phyloP scores from a whole-genome alignment of 129 eudicot genomes.

The Escallonia rubra region DNA sequence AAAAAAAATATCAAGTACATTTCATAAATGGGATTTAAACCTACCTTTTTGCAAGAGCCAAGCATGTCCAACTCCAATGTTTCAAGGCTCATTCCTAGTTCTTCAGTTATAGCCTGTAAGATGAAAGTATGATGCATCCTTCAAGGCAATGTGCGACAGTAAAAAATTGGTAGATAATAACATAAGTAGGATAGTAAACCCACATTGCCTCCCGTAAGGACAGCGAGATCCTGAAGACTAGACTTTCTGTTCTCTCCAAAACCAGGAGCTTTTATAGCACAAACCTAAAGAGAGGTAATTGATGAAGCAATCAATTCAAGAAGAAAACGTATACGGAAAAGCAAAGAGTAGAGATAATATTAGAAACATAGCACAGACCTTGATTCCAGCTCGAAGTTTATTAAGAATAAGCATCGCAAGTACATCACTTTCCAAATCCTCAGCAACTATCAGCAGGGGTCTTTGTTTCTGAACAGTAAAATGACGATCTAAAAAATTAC shows the following conservation, averaged over 20 bases:
- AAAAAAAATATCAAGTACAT: too few relatives aligned
- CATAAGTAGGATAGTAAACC: neutral
- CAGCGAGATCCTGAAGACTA: slow-evolving; percentile 73
- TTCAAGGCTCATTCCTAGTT: slow-evolving; percentile 71
- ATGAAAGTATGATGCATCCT: slow-evolving; percentile 1
- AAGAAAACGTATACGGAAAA: too few relatives aligned
- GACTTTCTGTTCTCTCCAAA: slow-evolving; percentile 88
- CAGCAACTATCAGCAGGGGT: slow-evolving; percentile 77
- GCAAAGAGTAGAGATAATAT: too few relatives aligned
- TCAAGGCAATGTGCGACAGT: neutral
- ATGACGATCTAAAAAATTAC: neutral
- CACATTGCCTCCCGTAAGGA: slow-evolving; percentile 76
- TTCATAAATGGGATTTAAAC: neutral
- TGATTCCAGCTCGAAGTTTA: slow-evolving; percentile 80
- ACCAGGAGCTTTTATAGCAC: slow-evolving; percentile 92
- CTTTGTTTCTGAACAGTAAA: slow-evolving; percentile 56
- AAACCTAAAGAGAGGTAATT: slow-evolving; percentile 35
- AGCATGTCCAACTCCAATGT: slow-evolving; percentile 51
- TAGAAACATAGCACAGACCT: slow-evolving; percentile 30
- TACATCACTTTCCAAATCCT: slow-evolving; percentile 87
- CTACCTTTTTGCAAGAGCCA: slow-evolving; percentile 74
- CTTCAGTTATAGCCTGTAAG: slow-evolving; percentile 61
- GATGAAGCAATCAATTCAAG: neutral
- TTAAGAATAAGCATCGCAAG: slow-evolving; percentile 83
- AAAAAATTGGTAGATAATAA: neutral